Evolutionary conservation across 1,284 basidiomycete species (phyloP).

Genomic region (Ustilago crameri): DNA sequence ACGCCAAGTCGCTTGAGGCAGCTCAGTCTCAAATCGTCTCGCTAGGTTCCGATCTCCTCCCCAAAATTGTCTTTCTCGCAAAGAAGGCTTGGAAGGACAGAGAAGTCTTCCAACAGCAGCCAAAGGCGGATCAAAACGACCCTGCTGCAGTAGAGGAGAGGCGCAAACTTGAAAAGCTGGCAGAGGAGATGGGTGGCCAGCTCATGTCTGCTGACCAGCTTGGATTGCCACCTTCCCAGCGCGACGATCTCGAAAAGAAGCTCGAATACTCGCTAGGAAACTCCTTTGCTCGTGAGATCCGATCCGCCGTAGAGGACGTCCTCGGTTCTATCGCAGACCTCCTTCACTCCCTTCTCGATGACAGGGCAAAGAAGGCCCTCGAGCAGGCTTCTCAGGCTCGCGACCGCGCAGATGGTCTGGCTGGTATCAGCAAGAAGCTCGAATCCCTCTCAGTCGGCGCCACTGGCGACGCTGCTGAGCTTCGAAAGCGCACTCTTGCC

Average conservation of each 20-base stretch:
- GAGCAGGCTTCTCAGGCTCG: conserved; percentile 40
- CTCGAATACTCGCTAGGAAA: conserved; percentile 47
- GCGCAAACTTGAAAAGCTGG: conserved; percentile 41
- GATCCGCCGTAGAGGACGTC: conserved; percentile 42
- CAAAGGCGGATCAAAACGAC: conserved; percentile 14
- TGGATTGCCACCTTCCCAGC: conserved; percentile 32
- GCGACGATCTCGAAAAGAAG: conserved; percentile 33
- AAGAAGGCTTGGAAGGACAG: conserved; percentile 57
- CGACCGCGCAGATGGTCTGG: conserved; percentile 35
- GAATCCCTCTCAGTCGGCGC: conserved; percentile 19
- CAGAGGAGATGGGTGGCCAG: conserved; percentile 50
- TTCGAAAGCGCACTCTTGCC: conserved; percentile 33
- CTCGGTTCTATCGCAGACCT: conserved; percentile 53
- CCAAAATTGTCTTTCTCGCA: conserved; percentile 59
- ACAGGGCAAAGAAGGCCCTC: conserved; percentile 47
- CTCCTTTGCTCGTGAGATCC: conserved; percentile 50
- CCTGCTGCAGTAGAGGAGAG: conserved; percentile 33
- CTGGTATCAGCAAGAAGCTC: conserved; percentile 27
- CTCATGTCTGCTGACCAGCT: conserved; percentile 52
- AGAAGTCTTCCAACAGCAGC: conserved; percentile 38
- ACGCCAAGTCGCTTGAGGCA: conserved; percentile 49
- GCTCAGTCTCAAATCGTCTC: conserved; percentile 52
- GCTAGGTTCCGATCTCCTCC: conserved; percentile 50
- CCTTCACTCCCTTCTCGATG: conserved; percentile 57
- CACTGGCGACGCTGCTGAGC: conserved; percentile 20